These are phyloP conservation scores for Rhypophila decipiens DNA, from an alignment of 495 filamentous ascomycete species.

Conservation along the genomic window DNA sequence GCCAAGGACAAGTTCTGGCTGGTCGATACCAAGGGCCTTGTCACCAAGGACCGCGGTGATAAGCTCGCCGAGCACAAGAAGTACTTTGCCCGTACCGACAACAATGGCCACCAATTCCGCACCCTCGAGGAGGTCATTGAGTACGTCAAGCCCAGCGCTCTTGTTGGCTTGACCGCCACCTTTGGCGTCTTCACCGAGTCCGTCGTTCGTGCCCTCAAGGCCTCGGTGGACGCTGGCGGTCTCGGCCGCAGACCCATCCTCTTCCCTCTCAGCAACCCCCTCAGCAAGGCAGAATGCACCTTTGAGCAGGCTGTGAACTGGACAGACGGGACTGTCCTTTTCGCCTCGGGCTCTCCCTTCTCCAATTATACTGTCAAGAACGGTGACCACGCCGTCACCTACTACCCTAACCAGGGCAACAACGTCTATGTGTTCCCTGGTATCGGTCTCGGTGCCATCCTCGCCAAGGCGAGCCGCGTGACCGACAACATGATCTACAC, in stretches of 20 bases:
- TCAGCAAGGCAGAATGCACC: constrained; percentile 93
- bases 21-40: constrained; percentile 93
- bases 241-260: constrained; percentile 78
- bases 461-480: constrained; percentile 79
- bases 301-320: constrained; percentile 83
- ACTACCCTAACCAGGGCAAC: constrained; percentile 86
- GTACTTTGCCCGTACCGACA: constrained; percentile 91
- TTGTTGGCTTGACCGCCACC: constrained; percentile 91
- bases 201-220: constrained; percentile 73
- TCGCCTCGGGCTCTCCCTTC: constrained; percentile 94
- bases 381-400: constrained; percentile 56
- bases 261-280: constrained; percentile 92
- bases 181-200: constrained; percentile 90
- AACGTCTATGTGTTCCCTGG: constrained; percentile 97
- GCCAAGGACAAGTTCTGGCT: constrained; percentile 92
- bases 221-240: constrained; percentile 55
- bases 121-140: constrained; percentile 89
- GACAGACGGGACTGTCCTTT: constrained; percentile 86
- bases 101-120: constrained; percentile 83
- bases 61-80: constrained; percentile 94
- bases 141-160: constrained; percentile 86
- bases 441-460: constrained; percentile 89
- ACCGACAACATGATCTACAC: constrained; percentile 96
- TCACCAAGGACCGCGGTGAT: constrained; percentile 89
- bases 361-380: constrained; percentile 58